Conservation (phyloP, 1,139 yeast species). For the Debaryomyces sp. region DNA sequence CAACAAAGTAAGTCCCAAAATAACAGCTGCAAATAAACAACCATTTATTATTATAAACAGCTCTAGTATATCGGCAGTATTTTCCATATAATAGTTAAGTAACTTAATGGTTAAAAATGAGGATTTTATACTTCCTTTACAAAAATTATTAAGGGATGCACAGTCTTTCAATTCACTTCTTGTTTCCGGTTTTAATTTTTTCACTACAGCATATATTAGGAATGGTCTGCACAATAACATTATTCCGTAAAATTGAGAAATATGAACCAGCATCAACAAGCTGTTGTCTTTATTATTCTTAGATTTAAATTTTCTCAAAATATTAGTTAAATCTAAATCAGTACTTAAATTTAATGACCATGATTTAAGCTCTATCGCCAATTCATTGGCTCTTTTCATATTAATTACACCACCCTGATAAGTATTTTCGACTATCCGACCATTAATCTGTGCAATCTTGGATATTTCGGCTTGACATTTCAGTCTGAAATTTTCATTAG, state of each 20-base stretch:
- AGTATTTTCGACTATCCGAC: constrained; percentile 28
- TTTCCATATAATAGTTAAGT: constrained; percentile 15
- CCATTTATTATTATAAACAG: constrained; percentile 15
- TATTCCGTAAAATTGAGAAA: constrained; percentile 43
- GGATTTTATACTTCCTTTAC: constrained; percentile 18
- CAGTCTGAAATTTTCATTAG: neutral
- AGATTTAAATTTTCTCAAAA: constrained; percentile 15
- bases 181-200: constrained; percentile 9
- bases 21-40: constrained; percentile 14
- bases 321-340: constrained; percentile 15
- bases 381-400: constrained; percentile 33
- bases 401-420: constrained; percentile 9
- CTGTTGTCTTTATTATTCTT: constrained; percentile 20
- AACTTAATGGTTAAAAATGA: constrained; percentile 18
- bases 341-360: constrained; percentile 40
- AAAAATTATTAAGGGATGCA: constrained; percentile 14
- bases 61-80: constrained; percentile 15
- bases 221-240: constrained; percentile 50
- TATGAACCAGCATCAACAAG: constrained; percentile 34
- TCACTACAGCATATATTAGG: constrained; percentile 31
- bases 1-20: neutral
- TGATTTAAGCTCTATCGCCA: constrained; percentile 30
- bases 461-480: constrained; percentile 3
- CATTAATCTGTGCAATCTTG: constrained; percentile 16
- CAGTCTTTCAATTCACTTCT: neutral